Percentiles rank a stretch among this genome's conserved stretches.
phyloP scores from a whole-genome alignment of 148 eudicot species.

The Talinum fruticosum region DNA sequence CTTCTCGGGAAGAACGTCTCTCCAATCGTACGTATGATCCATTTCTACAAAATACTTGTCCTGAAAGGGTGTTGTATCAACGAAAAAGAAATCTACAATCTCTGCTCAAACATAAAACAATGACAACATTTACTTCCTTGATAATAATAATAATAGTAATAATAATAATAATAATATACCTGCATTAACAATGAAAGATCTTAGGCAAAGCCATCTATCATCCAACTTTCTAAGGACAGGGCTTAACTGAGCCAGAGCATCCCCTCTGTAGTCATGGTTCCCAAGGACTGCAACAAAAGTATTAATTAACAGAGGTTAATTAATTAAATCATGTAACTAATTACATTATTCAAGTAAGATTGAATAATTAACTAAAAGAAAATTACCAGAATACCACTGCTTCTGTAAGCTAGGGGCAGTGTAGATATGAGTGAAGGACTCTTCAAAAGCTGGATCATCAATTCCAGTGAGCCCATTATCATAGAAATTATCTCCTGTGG shows the following conservation, averaged over 20 bases:
- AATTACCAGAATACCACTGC: conserved; percentile 68
- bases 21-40: conserved; percentile 66
- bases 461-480: conserved; percentile 54
- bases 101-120: conserved; percentile 31
- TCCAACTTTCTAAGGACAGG: conserved; percentile 47
- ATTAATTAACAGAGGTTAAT: not conserved
- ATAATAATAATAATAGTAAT: not conserved
- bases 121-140: not conserved
- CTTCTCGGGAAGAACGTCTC: conserved; percentile 42
- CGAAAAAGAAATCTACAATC: conserved; percentile 62
- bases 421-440: conserved; percentile 61
- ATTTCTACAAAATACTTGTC: conserved; percentile 50
- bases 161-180: conserved; percentile 32
- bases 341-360: not conserved
- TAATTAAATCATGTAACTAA: no score
- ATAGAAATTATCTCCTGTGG: conserved; percentile 87
- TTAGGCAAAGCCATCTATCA: conserved; percentile 62
- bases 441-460: conserved; percentile 58
- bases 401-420: conserved; percentile 73
- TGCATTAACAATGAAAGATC: conserved; percentile 64
- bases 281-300: conserved; percentile 54
- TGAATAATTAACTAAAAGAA: not conserved
- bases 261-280: conserved; percentile 84
- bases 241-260: conserved; percentile 66
- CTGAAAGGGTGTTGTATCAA: conserved; percentile 76